A percentile compares a stretch with the other conserved stretches of the same genome.
Conservation (phyloP, 106 monocot genomes). For the Xerophyta viscosa region DNA sequence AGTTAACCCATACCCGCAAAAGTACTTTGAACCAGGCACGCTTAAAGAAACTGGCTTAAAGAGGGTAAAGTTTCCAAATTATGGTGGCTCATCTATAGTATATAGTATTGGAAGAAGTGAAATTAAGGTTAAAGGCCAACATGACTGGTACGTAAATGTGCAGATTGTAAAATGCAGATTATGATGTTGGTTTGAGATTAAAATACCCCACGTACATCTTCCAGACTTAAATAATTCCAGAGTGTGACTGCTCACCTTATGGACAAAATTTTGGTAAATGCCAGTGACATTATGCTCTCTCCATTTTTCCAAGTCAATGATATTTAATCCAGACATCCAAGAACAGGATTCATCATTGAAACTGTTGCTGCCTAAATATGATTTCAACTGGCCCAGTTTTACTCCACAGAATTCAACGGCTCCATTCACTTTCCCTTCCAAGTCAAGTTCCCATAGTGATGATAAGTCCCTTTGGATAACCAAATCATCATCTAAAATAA, state of each 20-base stretch:
- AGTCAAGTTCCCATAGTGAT: slow-evolving; percentile 67
- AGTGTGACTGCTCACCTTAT: slow-evolving; percentile 50
- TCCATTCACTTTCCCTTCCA: slow-evolving; percentile 76
- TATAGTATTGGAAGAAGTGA: too few species aligned
- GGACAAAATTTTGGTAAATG: slow-evolving; percentile 29
- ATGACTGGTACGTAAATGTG: too few species aligned
- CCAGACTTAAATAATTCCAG: too few species aligned
- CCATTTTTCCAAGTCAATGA: slow-evolving; percentile 82
- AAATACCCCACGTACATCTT: too few species aligned
- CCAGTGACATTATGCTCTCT: slow-evolving; percentile 46
- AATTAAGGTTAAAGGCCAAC: too few species aligned
- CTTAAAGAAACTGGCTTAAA: too few species aligned
- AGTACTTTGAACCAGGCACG: too few species aligned
- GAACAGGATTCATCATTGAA: slow-evolving; percentile 46
- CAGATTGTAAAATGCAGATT: too few species aligned
- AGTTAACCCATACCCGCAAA: too few species aligned
- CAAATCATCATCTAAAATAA: slow-evolving; percentile 88
- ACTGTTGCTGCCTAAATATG: slow-evolving; percentile 23
- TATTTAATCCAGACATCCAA: slow-evolving; percentile 87
- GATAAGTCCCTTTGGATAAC: slow-evolving; percentile 72
- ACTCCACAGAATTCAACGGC: slow-evolving; percentile 65
- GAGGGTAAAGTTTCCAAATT: too few species aligned
- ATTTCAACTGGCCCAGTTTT: slow-evolving; percentile 58
- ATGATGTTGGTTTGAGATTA: too few species aligned
- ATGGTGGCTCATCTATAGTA: too few species aligned